Percentiles rank a stretch among this genome's conserved stretches.
Evolutionary conservation across 2,329 filamentous ascomycete species (phyloP).

Genomic region (Aspergillus sp.): DNA sequence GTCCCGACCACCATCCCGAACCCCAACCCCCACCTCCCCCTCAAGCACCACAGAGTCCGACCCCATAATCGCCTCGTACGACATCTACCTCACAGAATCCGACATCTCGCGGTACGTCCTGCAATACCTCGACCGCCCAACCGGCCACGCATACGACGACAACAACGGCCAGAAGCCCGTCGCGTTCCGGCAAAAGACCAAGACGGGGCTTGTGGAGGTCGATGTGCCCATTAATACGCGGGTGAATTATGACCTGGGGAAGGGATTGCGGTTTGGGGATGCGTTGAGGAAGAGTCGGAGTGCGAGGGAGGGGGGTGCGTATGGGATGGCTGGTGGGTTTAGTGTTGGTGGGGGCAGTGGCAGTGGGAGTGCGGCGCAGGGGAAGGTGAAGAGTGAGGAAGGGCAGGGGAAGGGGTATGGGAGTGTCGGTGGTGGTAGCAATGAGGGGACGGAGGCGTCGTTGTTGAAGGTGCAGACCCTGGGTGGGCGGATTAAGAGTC

Average conservation of each 20-base stretch:
- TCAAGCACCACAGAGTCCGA: slow-evolving; percentile 47
- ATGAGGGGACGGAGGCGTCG: slow-evolving; percentile 45
- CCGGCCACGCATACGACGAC: slow-evolving; percentile 66
- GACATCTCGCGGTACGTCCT: slow-evolving; percentile 77
- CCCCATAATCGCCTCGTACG: slow-evolving; percentile 75
- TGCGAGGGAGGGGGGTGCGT: slow-evolving; percentile 65
- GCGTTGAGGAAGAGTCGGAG: slow-evolving; percentile 64
- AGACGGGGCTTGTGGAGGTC: slow-evolving; percentile 83
- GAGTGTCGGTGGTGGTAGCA: slow-evolving; percentile 13
- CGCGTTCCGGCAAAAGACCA: slow-evolving; percentile 79
- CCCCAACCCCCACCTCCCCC: background rate
- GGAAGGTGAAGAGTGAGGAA: slow-evolving; percentile 23
- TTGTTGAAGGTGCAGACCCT: slow-evolving; percentile 80
- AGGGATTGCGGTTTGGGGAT: slow-evolving; percentile 82
- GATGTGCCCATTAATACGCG: slow-evolving; percentile 81
- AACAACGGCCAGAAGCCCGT: slow-evolving; percentile 62
- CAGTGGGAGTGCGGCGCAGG: background rate
- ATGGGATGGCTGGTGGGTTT: slow-evolving; percentile 75
- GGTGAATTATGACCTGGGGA: slow-evolving; percentile 78
- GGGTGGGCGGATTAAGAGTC: slow-evolving; percentile 75
- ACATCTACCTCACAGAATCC: slow-evolving; percentile 81
- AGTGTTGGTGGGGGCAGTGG: slow-evolving; percentile 42
- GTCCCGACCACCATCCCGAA: background rate
- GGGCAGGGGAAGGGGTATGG: slow-evolving; percentile 4
- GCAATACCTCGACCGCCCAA: slow-evolving; percentile 76